Conservation (phyloP, 352 stramenopile species). For the Pythium brassicae region DNA sequence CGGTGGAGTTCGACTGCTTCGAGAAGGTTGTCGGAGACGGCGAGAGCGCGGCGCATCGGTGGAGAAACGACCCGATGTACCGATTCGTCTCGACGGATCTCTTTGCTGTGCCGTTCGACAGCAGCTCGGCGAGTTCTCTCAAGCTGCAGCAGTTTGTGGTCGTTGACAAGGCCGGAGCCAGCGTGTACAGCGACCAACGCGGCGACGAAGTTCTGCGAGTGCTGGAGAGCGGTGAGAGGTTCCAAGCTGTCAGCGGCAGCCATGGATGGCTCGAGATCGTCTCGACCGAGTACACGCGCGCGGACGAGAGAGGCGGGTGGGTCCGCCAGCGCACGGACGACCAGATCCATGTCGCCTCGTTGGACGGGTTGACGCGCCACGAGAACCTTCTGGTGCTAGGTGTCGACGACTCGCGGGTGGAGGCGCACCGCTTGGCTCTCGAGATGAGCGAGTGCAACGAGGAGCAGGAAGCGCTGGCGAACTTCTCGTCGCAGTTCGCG, state of each 20-base stretch:
- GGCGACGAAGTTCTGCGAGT: conserved; percentile 10
- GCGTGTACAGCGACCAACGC: conserved; percentile 21
- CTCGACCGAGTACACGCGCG: not conserved
- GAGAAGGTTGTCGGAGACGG: conserved; percentile 19
- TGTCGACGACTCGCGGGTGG: conserved; percentile 42
- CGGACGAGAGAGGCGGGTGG: conserved; percentile 25
- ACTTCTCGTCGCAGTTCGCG: conserved; percentile 61
- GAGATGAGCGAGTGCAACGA: conserved; percentile 61
- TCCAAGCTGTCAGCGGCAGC: conserved; percentile 11
- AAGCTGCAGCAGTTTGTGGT: conserved; percentile 21
- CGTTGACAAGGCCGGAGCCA: conserved; percentile 18
- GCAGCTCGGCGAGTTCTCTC: too few species aligned
- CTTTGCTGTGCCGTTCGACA: not conserved
- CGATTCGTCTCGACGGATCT: conserved; percentile 20
- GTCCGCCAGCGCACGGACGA: conserved; percentile 36
- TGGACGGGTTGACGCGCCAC: conserved; percentile 16
- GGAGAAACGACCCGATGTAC: conserved; percentile 20
- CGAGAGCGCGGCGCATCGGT: conserved; percentile 2
- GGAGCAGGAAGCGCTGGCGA: conserved; percentile 45
- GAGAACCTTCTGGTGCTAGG: conserved; percentile 63
- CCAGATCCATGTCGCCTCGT: conserved; percentile 22
- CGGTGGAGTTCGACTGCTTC: conserved; percentile 51
- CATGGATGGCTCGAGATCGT: conserved; percentile 34
- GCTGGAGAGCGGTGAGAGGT: conserved; percentile 20
- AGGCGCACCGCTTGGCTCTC: conserved; percentile 29